A percentile compares a stretch with the other conserved stretches of the same genome.
Conservation (phyloP, 2,329 filamentous ascomycete species). For the Chaetothyriales sp. region DNA sequence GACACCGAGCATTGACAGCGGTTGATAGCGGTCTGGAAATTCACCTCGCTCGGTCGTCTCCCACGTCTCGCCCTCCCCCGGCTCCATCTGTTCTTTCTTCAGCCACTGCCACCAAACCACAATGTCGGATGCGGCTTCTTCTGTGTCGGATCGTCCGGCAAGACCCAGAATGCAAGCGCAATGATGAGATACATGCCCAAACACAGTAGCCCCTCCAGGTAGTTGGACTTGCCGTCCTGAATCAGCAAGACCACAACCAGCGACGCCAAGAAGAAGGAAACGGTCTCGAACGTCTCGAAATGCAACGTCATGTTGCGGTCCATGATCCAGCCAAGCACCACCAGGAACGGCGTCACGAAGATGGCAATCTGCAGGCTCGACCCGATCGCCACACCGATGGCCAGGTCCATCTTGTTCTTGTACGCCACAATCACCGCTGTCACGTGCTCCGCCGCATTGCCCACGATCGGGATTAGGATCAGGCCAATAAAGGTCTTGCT, state of each 20-base stretch:
- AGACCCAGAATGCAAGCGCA: slow-evolving; percentile 36
- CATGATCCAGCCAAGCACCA: slow-evolving; percentile 68
- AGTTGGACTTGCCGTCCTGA: slow-evolving; percentile 72
- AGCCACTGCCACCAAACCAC: slow-evolving; percentile 7
- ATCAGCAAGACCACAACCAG: slow-evolving; percentile 61
- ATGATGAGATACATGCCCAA: slow-evolving; percentile 39
- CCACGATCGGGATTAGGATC: slow-evolving; percentile 65
- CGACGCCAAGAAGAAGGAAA: slow-evolving; percentile 62
- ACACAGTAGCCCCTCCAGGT: slow-evolving; percentile 67
- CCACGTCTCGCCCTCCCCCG: background rate
- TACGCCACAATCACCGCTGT: slow-evolving; percentile 67
- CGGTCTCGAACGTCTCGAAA: slow-evolving; percentile 69
- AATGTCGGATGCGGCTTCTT: background rate
- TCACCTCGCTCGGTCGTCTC: background rate
- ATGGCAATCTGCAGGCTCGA: slow-evolving; percentile 73
- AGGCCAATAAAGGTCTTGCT: slow-evolving; percentile 72
- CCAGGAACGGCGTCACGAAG: slow-evolving; percentile 65
- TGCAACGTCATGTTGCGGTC: slow-evolving; percentile 60
- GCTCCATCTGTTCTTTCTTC: slow-evolving; percentile 1
- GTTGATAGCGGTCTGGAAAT: background rate
- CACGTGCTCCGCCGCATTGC: slow-evolving; percentile 69
- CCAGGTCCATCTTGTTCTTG: slow-evolving; percentile 54
- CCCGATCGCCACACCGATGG: slow-evolving; percentile 69
- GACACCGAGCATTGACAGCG: background rate
- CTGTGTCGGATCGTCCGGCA: slow-evolving; percentile 28